Evolutionary conservation across 108 stramenopile genomes (phyloP), one percentile per base, ranked within the genome.

Genomic region (Cyclotella sp.): DNA sequence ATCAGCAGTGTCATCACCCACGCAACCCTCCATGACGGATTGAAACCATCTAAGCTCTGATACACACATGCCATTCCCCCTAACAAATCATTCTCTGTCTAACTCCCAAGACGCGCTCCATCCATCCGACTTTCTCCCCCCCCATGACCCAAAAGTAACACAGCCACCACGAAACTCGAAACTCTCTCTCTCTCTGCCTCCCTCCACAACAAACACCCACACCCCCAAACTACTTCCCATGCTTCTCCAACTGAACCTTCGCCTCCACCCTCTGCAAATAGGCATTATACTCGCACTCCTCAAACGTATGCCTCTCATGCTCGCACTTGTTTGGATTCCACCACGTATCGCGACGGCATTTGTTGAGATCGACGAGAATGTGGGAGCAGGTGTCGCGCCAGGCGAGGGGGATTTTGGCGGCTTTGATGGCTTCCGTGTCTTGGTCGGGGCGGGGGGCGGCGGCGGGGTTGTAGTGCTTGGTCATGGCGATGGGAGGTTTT

Each of bases 311-410:
- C 73, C 97, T 92, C 67, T 96, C 90, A 78, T 98, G 95, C 47
- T 84, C 86, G 79, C 97, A 98, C 64, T 91, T 72, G 67, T 90
- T 88, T 12, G 95, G 95, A 70, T 90, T 86, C 78, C 79, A 97
- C 72, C 81, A 92, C 29, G 89, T 97, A 44, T 87, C 82, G 18
- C 91, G 89, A 67, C 97, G 93, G 70, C 94, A 97, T 76, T 91
- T 85, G 73, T 98, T 97, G 53, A 98, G 74, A 63, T 84, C 84
- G 62, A 97, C 86, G 43, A 98, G 80, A 51, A 97, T 84, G 84
- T 98, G 97, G 45, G 92, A 95, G 79, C 97, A 98, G 40, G 90
- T 95, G 87, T 98, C 97, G 40, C 97, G 95, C 74, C 83, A 95
- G n/a, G 94, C 94, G 61, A 97, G 41, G n/a, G 93, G 93, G 73